Evolutionary conservation across 768 basidiomycete genomes (phyloP).

Genomic region (Lactifluus echinatus): DNA sequence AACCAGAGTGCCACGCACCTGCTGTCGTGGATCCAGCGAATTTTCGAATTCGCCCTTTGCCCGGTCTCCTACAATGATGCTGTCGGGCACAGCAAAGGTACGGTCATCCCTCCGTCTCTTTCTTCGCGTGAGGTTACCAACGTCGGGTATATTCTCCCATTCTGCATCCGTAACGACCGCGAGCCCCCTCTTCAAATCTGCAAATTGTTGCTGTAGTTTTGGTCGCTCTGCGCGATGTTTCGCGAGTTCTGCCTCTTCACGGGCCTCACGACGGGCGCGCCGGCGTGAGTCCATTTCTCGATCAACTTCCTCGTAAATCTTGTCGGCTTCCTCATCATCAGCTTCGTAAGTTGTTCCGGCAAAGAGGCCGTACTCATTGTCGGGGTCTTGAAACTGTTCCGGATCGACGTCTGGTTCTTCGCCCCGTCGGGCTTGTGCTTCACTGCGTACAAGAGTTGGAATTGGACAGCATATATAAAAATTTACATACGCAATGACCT

Average conservation of each 20-base stretch:
- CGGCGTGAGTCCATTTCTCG: constrained; percentile 83
- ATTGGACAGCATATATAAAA: background rate
- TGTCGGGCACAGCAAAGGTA: constrained; percentile 87
- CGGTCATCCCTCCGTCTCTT: constrained; percentile 81
- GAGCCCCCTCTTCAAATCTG: constrained; percentile 88
- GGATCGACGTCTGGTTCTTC: constrained; percentile 86
- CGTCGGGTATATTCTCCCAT: constrained; percentile 94
- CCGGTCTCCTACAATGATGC: constrained; percentile 81
- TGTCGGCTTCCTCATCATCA: constrained; percentile 96
- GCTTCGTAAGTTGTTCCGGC: constrained; percentile 94
- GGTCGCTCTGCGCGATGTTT: constrained; percentile 82
- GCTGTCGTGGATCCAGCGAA: constrained; percentile 71
- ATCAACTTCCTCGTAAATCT: constrained; percentile 90
- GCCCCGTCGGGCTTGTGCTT: constrained; percentile 77
- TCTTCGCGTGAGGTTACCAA: constrained; percentile 90
- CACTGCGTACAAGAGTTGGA: constrained; percentile 37
- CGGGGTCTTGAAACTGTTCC: constrained; percentile 93
- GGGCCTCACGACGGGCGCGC: constrained; percentile 66
- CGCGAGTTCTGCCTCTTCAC: constrained; percentile 62
- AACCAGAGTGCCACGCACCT: constrained; percentile 35
- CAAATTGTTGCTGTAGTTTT: constrained; percentile 93
- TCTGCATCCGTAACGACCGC: constrained; percentile 81
- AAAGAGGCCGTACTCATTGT: constrained; percentile 94
- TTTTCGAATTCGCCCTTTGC: constrained; percentile 69
- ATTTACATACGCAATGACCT: constrained; percentile 68